Evolutionary conservation across 163 green algal genomes (phyloP).

Genomic region (Dunaliella salina): DNA sequence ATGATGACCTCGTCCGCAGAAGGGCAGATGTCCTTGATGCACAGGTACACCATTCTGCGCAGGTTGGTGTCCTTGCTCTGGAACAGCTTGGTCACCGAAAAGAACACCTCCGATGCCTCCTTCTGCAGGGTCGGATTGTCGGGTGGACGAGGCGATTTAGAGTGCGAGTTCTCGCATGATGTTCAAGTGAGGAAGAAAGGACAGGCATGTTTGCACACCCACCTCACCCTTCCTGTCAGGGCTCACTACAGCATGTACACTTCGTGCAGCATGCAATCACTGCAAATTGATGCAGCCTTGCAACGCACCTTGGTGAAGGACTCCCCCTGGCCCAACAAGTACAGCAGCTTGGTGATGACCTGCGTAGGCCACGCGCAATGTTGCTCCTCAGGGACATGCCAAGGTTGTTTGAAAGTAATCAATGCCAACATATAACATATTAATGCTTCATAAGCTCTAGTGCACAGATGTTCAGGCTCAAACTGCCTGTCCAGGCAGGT

Average conservation of each 20-base stretch:
- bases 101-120: slow-evolving; percentile 97
- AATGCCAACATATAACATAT: too few species aligned
- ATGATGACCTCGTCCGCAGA: slow-evolving; percentile 96
- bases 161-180: not conserved
- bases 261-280: too few species aligned
- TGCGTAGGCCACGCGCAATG: slow-evolving; percentile 29
- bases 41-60: slow-evolving; percentile 95
- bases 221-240: too few species aligned
- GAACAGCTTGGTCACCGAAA: slow-evolving; percentile 97
- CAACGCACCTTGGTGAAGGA: slow-evolving; percentile 92
- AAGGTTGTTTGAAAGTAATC: too few species aligned
- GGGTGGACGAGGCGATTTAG: too few species aligned
- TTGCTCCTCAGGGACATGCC: too few species aligned
- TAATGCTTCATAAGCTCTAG: too few species aligned
- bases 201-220: not conserved
- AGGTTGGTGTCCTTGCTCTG: slow-evolving; percentile 93
- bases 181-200: not conserved
- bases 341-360: slow-evolving; percentile 99
- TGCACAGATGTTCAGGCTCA: too few species aligned
- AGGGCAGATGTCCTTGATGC: slow-evolving; percentile 97
- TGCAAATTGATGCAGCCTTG: not conserved
- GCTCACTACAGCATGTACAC: too few species aligned
- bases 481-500: too few species aligned
- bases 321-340: slow-evolving; percentile 95
- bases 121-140: slow-evolving; percentile 50